Base-by-base conservation (phyloP, 257 asterid genomes). In the Plectranthus barbatus region DNA sequence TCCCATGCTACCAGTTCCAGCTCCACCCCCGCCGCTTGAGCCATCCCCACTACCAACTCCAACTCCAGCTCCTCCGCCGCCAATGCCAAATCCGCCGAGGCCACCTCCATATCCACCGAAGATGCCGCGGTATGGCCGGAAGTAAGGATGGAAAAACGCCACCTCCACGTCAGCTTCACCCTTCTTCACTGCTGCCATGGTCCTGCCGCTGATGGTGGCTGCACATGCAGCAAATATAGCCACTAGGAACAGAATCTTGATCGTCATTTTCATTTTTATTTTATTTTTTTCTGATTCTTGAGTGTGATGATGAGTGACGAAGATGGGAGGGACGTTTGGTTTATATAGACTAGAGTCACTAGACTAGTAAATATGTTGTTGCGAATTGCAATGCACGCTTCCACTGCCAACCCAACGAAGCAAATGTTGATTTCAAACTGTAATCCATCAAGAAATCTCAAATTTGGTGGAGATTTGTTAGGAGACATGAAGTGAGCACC, bases 281-380 rank as follows among this genome's bases (percentile, higher is more conserved):
- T 24, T 23, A 4, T 6, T 6, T 9, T 2, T 31, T 9, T 6
- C 8, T n/a, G n/a, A 9, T 34, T 6, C 1, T 9, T 31, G 1
- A 19, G 19, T 37, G 17, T 65, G 66, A 61, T 55, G 4, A 1
- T 61, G 62, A 15, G 12, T 73, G 78, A 60, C 40, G 45, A 34
- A 3, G 29, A 20, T 58, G 56, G 56, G 19, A 39, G 33, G 29
- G 6, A 8, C 6, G 19, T 39, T 5, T 51, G 70, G 33, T 54
- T 68, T 76, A 68, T 72, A 76, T 76, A 72, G 69, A 26, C 31
- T 26, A 26, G 13, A n/a, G n/a, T n/a, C n/a, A n/a, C n/a, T n/a
- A n/a, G n/a, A n/a, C n/a, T 45, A 5, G 17, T n/a, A 51, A 10
- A 14, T 39, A 3, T 52, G 9, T 60, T 73, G 65, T 70, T 21